Evolutionary conservation across 352 stramenopile genomes (phyloP), one percentile per base, ranked within the genome.

Genomic region (Globisporangium spiculum): DNA sequence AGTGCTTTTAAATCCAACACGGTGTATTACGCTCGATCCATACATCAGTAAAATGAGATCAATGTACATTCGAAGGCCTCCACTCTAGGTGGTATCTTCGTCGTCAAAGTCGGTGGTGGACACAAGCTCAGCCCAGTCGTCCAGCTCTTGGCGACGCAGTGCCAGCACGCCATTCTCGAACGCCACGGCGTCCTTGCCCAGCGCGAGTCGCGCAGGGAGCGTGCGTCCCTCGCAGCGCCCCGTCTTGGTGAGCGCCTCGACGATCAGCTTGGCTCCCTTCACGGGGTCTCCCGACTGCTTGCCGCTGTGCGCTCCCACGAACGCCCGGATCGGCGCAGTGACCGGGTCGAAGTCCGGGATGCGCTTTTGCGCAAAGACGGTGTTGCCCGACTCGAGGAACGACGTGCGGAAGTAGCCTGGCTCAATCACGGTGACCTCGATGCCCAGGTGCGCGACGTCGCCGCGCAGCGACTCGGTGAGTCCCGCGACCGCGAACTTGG

Each of bases 401-500:
- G 60, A 72, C 55, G 74, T 83, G 20, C 76, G 76, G 67, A 83
- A 83, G 4, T 67, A 70, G 3, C 74, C 76, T 16, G 72, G 76
- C 67, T 83, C 74, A 50, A 83, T 41, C 34, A 41, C 34, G 34
- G 34, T 41, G 4, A 41, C 34, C 34, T 41, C 34, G 34, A 41
- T 41, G 36, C 73, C 73, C 8, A 83, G 66, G 1, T 62, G 69
- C 9, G 69, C 69, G 36, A 83, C 69, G 32, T 81, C 76, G 12
- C 73, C 73, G 7, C 72, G 72, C 18, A 83, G 64, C 22, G 74
- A 71, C 68, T 78, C 48, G 9, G 76, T 71, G 55, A 80, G 68
- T 0, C 72, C 76, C 4, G 76, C 76, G 41, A 83, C 73, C 30
- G 74, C 74, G 30, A 81, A 83, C 62, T 81, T 83, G 67, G 74